A percentile compares a stretch with the other conserved stretches of the same genome.
Conservation (phyloP, 129 eudicot species). For the Arctium minus region DNA sequence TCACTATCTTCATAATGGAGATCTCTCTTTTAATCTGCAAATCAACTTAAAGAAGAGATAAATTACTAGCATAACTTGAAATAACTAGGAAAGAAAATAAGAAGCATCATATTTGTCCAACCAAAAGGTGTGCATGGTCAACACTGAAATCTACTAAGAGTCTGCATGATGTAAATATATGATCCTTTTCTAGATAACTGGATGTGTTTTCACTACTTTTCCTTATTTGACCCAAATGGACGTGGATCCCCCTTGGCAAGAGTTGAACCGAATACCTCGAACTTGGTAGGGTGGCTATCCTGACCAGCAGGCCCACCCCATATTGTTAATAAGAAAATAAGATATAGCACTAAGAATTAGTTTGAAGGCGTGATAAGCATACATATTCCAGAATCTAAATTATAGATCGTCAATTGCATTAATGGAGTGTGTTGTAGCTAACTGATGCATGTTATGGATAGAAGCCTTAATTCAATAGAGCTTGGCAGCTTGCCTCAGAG, state of each 20-base stretch:
- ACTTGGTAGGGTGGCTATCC: not conserved
- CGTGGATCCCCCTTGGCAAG: not conserved
- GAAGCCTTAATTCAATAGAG: not conserved
- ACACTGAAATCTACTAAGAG: not conserved
- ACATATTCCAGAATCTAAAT: not conserved
- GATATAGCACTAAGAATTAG: not conserved
- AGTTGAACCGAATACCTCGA: not conserved
- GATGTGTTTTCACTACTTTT: not conserved
- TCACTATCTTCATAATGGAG: conserved; percentile 97
- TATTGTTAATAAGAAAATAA: not conserved
- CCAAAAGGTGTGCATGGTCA: not conserved
- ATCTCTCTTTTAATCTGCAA: conserved; percentile 96
- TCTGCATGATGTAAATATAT: conserved; percentile 1
- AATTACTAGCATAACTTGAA: conserved; percentile 1
- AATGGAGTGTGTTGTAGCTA: not conserved
- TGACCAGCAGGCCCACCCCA: conserved; percentile 5
- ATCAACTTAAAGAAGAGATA: conserved; percentile 28
- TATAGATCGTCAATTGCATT: not conserved
- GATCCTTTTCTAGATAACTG: not conserved
- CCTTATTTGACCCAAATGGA: not conserved
- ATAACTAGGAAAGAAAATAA: not conserved
- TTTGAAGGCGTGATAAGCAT: not conserved
- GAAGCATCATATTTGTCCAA: conserved; percentile 3
- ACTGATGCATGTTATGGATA: not conserved
- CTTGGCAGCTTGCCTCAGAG: not conserved